Evolutionary conservation across 345 rosid species (phyloP).

Genomic region (thale cress (Arabidopsis thaliana)): DNA sequence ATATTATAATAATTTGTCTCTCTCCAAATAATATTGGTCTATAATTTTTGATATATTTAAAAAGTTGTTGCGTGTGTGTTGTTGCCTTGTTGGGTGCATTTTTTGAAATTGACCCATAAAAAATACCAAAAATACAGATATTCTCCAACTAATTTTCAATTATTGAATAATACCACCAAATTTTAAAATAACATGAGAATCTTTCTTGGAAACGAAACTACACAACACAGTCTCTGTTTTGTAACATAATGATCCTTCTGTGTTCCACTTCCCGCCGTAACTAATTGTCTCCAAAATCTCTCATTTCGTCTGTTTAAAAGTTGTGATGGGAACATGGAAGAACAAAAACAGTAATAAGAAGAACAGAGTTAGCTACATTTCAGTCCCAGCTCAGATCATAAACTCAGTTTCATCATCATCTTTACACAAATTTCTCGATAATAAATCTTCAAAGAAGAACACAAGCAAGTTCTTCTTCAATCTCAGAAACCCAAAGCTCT

Average conservation of each 20-base stretch:
- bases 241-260: neutral
- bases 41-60: neutral
- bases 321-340: conserved; percentile 54
- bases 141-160: conserved; percentile 24
- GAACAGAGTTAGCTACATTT: conserved; percentile 58
- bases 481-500: conserved; percentile 55
- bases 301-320: neutral
- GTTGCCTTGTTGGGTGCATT: conserved; percentile 32
- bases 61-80: conserved; percentile 23
- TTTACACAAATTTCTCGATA: conserved; percentile 58
- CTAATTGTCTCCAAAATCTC: conserved; percentile 11
- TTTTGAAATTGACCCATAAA: conserved; percentile 6
- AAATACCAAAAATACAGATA: conserved; percentile 12
- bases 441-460: conserved; percentile 43
- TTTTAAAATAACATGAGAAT: conserved; percentile 20
- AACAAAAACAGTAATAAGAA: conserved; percentile 42
- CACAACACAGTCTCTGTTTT: conserved; percentile 10
- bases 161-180: conserved; percentile 2
- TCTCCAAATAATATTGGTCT: neutral
- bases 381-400: conserved; percentile 65
- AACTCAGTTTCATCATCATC: conserved; percentile 65
- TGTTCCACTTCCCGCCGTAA: conserved; percentile 41
- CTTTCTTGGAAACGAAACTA: conserved; percentile 21
- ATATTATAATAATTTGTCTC: neutral
- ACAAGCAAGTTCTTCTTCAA: conserved; percentile 32